A percentile compares a stretch with the other conserved stretches of the same genome.
Conservation (phyloP, 768 basidiomycete genomes). For the Leccinum longicurvipes region DNA sequence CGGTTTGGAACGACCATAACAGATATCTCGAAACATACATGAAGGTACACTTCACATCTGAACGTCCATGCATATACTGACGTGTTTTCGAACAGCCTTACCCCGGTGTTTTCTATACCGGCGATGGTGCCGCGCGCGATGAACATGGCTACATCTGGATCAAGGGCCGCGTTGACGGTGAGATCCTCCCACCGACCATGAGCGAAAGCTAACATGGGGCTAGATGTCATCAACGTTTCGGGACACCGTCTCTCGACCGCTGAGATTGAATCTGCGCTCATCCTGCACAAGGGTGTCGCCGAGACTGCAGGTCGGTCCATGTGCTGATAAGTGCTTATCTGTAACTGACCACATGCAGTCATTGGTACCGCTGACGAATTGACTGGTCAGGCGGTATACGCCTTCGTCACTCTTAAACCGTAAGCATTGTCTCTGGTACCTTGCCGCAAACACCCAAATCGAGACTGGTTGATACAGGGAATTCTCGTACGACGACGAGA, state of each 20-base stretch:
- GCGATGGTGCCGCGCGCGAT: slow-evolving; percentile 93
- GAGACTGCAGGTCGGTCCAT: slow-evolving; percentile 71
- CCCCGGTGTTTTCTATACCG: slow-evolving; percentile 93
- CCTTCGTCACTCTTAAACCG: slow-evolving; percentile 95
- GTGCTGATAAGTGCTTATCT: background rate
- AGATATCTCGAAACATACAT: slow-evolving; percentile 78
- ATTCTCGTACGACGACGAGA: slow-evolving; percentile 79
- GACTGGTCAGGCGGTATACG: slow-evolving; percentile 91
- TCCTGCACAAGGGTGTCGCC: slow-evolving; percentile 91
- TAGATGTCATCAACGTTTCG: slow-evolving; percentile 97
- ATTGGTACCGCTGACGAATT: slow-evolving; percentile 85
- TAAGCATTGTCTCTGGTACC: slow-evolving; percentile 33
- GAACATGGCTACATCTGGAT: slow-evolving; percentile 99
- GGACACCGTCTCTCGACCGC: slow-evolving; percentile 96
- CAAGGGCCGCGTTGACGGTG: slow-evolving; percentile 93
- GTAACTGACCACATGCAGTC: slow-evolving; percentile 37
- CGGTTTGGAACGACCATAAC: slow-evolving; percentile 90
- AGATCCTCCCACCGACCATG: slow-evolving; percentile 20
- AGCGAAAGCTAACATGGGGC: background rate
- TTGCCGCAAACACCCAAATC: background rate
- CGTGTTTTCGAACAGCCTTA: slow-evolving; percentile 49
- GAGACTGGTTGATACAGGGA: slow-evolving; percentile 45
- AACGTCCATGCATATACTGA: slow-evolving; percentile 41
- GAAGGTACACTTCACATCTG: slow-evolving; percentile 35
- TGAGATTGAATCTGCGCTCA: slow-evolving; percentile 96